Conservation (phyloP, 768 basidiomycete species). For the Melanogaster broomeanus region DNA sequence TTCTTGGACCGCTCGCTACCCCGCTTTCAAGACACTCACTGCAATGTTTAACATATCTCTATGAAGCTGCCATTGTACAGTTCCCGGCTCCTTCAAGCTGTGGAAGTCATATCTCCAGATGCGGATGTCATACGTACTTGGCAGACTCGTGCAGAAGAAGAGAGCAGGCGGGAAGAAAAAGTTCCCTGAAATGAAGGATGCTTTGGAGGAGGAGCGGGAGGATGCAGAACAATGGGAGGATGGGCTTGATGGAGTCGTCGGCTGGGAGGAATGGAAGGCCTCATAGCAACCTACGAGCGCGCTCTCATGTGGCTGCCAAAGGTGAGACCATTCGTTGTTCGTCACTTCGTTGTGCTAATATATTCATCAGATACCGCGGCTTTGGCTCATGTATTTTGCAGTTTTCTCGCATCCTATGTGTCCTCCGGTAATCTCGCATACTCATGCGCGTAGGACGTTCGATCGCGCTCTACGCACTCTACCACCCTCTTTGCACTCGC, state of each 20-base stretch:
- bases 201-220: constrained; percentile 81
- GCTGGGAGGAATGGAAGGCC: constrained; percentile 95
- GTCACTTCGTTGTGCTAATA: constrained; percentile 6
- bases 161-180: constrained; percentile 88
- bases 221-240: constrained; percentile 85
- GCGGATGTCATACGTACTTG: constrained; percentile 85
- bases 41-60: constrained; percentile 87
- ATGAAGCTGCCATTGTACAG: constrained; percentile 85
- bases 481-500: constrained; percentile 87
- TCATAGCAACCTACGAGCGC: constrained; percentile 88
- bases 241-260: constrained; percentile 85
- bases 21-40: constrained; percentile 72
- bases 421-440: constrained; percentile 79
- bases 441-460: constrained; percentile 91
- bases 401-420: constrained; percentile 89
- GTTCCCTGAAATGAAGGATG: constrained; percentile 87
- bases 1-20: constrained; percentile 82
- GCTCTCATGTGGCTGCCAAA: constrained; percentile 94
- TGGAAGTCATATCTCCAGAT: constrained; percentile 92
- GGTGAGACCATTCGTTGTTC: constrained; percentile 43
- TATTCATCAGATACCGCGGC: constrained; percentile 70
- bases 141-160: constrained; percentile 70
- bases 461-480: constrained; percentile 94
- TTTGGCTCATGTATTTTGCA: constrained; percentile 94
- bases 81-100: constrained; percentile 93